Evolutionary conservation across 192 early-diverging fungal genomes (phyloP).

Genomic region (Entomortierella parvispora): DNA sequence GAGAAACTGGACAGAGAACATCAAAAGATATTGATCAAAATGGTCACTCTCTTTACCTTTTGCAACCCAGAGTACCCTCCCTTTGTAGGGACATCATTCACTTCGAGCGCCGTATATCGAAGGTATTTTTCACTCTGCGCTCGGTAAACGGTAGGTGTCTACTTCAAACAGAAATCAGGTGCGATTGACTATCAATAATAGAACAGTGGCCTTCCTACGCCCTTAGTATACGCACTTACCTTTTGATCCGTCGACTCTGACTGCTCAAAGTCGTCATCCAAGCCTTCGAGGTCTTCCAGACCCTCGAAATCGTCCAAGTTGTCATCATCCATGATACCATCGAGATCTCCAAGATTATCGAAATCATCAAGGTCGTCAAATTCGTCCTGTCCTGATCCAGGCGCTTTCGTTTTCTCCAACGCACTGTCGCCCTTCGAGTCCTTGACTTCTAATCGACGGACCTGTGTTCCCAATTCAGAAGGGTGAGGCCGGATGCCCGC

Average conservation of each 20-base stretch:
- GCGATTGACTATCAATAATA: too few relatives aligned
- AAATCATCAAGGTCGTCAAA: slow-evolving; percentile 35
- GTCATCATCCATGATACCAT: slow-evolving; percentile 13
- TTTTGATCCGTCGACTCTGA: background rate
- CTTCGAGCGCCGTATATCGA: too few relatives aligned
- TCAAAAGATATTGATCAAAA: too few relatives aligned
- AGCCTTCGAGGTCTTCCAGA: background rate
- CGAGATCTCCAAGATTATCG: slow-evolving; percentile 31
- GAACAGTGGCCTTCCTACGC: too few relatives aligned
- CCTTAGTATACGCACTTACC: too few relatives aligned
- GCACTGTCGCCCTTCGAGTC: background rate
- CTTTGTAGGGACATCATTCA: too few relatives aligned
- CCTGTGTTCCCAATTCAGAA: background rate
- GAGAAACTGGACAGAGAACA: background rate
- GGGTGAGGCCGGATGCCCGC: background rate
- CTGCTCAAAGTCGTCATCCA: background rate
- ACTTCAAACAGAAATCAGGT: too few relatives aligned
- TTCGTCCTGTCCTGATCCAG: slow-evolving; percentile 27
- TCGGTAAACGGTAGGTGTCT: background rate
- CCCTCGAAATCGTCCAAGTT: slow-evolving; percentile 1
- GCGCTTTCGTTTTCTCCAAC: background rate
- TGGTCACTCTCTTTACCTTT: too few relatives aligned
- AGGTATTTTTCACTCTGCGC: background rate
- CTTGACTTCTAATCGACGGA: background rate
- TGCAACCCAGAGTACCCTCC: too few relatives aligned